Percentiles rank a stretch among this genome's conserved stretches.
Conservation (phyloP, 2,329 filamentous ascomycete species). For the Drechslera avenae region DNA sequence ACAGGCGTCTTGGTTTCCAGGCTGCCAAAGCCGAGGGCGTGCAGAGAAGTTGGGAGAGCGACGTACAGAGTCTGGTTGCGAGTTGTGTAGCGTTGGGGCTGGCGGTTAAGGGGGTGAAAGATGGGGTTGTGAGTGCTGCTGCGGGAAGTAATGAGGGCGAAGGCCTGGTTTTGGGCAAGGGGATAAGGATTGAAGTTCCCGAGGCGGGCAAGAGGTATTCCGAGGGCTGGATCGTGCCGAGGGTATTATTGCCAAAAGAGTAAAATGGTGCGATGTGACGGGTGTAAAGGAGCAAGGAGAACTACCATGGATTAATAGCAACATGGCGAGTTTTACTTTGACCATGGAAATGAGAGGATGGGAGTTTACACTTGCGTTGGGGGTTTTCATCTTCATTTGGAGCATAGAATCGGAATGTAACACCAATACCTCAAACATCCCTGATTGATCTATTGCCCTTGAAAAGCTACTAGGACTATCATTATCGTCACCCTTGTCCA, state of each 20-base stretch:
- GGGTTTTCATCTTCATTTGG: no score
- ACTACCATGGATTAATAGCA: no score
- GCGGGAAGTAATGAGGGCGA: neutral
- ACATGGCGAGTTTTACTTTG: no score
- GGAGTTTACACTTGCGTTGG: no score
- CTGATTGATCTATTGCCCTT: no score
- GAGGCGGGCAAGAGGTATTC: conserved; percentile 49
- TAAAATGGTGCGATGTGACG: no score
- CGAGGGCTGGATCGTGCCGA: conserved; percentile 55
- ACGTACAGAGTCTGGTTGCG: conserved; percentile 35
- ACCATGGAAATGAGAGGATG: no score
- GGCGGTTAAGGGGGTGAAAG: conserved; percentile 32
- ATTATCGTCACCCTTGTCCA: no score
- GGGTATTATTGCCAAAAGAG: conserved; percentile 32
- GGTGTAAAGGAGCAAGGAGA: no score
- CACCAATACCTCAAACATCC: no score
- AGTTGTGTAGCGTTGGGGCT: conserved; percentile 44
- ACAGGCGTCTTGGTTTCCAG: conserved; percentile 46
- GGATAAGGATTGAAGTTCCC: conserved; percentile 46
- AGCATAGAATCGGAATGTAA: no score
- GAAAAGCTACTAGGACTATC: no score
- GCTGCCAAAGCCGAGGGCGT: conserved; percentile 46
- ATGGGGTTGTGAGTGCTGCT: conserved; percentile 5
- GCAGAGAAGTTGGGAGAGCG: conserved; percentile 46
- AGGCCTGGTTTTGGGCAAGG: conserved; percentile 5